Percentiles rank a stretch among this genome's conserved stretches.
These are phyloP conservation scores for Microbotryum lychnidis-dioicae DNA, from an alignment of 1,284 basidiomycete genomes.

Conservation along the genomic window DNA sequence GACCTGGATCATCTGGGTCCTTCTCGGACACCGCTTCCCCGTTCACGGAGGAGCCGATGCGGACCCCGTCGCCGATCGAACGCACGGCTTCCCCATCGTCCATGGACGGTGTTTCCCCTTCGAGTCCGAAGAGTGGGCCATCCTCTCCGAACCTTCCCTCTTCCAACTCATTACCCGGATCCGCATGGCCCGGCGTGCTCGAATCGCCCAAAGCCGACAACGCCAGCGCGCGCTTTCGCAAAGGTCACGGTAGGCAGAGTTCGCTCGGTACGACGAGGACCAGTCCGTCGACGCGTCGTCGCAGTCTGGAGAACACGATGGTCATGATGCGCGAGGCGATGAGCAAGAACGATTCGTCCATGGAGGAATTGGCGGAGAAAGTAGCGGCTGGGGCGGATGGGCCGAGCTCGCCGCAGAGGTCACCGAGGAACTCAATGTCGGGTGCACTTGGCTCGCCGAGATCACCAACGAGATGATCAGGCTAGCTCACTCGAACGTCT, in stretches of 20 bases:
- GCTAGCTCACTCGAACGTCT: too few relatives aligned
- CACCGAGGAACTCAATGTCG: constrained; percentile 2
- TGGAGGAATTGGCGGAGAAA: constrained; percentile 33
- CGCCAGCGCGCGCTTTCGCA: constrained; percentile 50
- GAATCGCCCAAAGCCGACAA: constrained; percentile 7
- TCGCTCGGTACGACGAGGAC: constrained; percentile 95
- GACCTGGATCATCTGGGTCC: constrained; percentile 41
- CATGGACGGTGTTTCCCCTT: constrained; percentile 9
- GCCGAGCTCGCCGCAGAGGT: neutral
- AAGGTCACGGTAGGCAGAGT: constrained; percentile 75
- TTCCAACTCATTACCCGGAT: constrained; percentile 8
- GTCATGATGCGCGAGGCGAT: constrained; percentile 65
- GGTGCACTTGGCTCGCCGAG: neutral
- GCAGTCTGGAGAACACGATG: constrained; percentile 93
- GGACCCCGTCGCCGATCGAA: constrained; percentile 31
- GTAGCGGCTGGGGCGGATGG: constrained; percentile 15
- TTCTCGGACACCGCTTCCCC: constrained; percentile 44
- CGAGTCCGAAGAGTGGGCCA: constrained; percentile 2
- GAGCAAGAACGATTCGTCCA: constrained; percentile 28
- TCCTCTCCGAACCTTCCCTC: neutral
- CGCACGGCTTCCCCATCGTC: constrained; percentile 9
- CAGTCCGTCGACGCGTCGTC: constrained; percentile 80
- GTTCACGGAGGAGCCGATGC: constrained; percentile 38
- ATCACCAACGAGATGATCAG: neutral
- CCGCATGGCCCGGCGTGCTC: constrained; percentile 10